These are phyloP conservation scores for Rhododendron molle DNA, from an alignment of 148 eudicot genomes.

Conservation along the genomic window DNA sequence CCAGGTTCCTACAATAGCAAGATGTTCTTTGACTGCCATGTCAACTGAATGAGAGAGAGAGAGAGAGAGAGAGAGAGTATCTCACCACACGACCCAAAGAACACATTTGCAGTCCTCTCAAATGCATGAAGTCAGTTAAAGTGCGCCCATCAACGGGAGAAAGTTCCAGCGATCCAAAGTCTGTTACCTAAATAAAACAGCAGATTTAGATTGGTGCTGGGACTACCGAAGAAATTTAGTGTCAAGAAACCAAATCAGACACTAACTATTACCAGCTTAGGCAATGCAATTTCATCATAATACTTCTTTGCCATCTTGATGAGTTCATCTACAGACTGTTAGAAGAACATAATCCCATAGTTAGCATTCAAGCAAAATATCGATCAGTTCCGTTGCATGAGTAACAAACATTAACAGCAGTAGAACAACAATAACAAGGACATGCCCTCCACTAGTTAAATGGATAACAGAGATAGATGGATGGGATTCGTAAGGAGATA, in stretches of 20 bases:
- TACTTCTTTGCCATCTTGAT: slow-evolving; percentile 64
- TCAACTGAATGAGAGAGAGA: background rate
- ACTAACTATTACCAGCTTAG: slow-evolving; percentile 70
- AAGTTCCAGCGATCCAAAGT: slow-evolving; percentile 97
- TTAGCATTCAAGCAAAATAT: background rate
- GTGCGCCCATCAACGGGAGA: slow-evolving; percentile 99
- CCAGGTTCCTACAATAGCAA: background rate
- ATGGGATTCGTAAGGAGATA: too few relatives aligned
- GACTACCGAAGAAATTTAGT: background rate
- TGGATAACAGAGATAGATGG: too few relatives aligned
- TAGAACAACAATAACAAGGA: background rate
- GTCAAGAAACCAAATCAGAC: background rate
- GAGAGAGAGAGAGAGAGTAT: slow-evolving; percentile 4
- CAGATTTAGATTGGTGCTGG: slow-evolving; percentile 6
- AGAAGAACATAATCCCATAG: slow-evolving; percentile 5
- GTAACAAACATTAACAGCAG: background rate
- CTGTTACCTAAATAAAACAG: slow-evolving; percentile 62
- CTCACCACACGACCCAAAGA: slow-evolving; percentile 93
- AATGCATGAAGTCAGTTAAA: slow-evolving; percentile 98
- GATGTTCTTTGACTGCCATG: background rate
- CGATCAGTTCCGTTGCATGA: background rate
- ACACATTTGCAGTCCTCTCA: slow-evolving; percentile 86
- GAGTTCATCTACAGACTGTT: slow-evolving; percentile 81
- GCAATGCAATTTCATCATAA: slow-evolving; percentile 88
- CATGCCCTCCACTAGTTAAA: background rate